Percentiles rank a stretch among this genome's conserved stretches.
Conservation (phyloP, 1,139 yeast genomes). For the Taphrina sp. region DNA sequence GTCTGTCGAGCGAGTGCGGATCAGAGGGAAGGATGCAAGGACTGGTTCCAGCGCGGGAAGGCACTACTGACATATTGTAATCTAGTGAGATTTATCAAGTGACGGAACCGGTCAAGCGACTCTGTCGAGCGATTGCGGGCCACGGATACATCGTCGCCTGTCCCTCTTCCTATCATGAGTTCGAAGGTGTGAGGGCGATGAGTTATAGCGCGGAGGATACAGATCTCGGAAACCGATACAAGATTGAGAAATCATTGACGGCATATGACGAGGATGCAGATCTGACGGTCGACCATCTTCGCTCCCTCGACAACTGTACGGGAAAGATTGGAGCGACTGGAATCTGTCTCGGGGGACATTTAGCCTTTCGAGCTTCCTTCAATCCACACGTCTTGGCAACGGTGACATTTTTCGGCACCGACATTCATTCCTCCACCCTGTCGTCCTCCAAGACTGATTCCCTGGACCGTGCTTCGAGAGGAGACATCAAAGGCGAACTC, state of each 20-base stretch:
- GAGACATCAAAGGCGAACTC: slow-evolving; percentile 56
- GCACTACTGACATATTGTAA: too few species aligned
- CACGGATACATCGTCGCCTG: slow-evolving; percentile 76
- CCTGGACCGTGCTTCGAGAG: slow-evolving; percentile 51
- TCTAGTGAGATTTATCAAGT: slow-evolving; percentile 75
- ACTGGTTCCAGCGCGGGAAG: too few species aligned
- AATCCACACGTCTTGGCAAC: slow-evolving; percentile 66
- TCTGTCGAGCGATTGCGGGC: slow-evolving; percentile 75
- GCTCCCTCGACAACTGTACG: slow-evolving; percentile 59
- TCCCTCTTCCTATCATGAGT: slow-evolving; percentile 78
- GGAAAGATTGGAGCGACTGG: slow-evolving; percentile 81
- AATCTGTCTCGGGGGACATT: slow-evolving; percentile 83
- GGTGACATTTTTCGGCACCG: slow-evolving; percentile 79
- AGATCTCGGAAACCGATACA: slow-evolving; percentile 68
- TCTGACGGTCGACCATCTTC: slow-evolving; percentile 62
- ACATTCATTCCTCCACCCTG: slow-evolving; percentile 64
- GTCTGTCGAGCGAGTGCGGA: too few species aligned
- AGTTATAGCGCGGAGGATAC: slow-evolving; percentile 73
- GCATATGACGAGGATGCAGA: slow-evolving; percentile 76
- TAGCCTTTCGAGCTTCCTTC: slow-evolving; percentile 70
- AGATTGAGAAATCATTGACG: slow-evolving; percentile 62
- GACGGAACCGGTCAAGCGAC: slow-evolving; percentile 68
- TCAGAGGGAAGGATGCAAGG: too few species aligned
- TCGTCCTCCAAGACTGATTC: slow-evolving; percentile 72
- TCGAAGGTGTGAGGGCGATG: slow-evolving; percentile 61